Base-by-base conservation (phyloP, 1,284 basidiomycete genomes). In the Ustilago hordei region DNA sequence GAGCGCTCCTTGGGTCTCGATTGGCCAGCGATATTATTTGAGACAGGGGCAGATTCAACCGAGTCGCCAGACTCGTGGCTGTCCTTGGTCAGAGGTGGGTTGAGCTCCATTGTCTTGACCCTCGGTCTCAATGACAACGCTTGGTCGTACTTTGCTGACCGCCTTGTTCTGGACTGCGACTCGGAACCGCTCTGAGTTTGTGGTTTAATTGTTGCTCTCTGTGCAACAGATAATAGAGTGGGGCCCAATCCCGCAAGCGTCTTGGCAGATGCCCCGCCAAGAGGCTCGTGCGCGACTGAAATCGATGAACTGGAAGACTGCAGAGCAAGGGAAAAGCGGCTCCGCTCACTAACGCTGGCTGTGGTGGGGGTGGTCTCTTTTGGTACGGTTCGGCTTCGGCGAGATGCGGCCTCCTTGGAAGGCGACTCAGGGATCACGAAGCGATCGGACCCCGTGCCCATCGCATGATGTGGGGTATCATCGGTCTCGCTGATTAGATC, bases 71-170 rank as follows among this genome's bases (percentile, higher is more conserved):
- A 68, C 50, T 62, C 60, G 12, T 43, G 32, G 11, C 47, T 55
- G 31, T 67, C 59, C 13, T 67, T 56, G 43, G 60, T 68, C 8
- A 23, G 60, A 23, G 61, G 47, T 32, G 54, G 54, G 35, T 17
- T 56, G 3, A 23, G 36, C 31, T 17, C 9, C 11, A 23, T 54
- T 34, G n/a, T 19, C 13, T 19, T 39, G 5, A 12, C 34, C 35
- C 28, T 47, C 3, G 28, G 28, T 23, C 9, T 58, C 15, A 43
- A 45, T 8, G n/a, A 7, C 3, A 19, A 19, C 13, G 32, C 7
- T n/a, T 39, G 28, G 8, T 65, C 69, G 52, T 71, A 71, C 55
- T 65, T 71, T 9, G 69, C 58, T 8, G 69, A 71, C 0, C 69
- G 63, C 45, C 56, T 61, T 13, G 53, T 36, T 52, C 68, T 55